These are phyloP conservation scores for Debaryomyces sp. DNA, from an alignment of 1,139 yeast species.

Conservation along the genomic window DNA sequence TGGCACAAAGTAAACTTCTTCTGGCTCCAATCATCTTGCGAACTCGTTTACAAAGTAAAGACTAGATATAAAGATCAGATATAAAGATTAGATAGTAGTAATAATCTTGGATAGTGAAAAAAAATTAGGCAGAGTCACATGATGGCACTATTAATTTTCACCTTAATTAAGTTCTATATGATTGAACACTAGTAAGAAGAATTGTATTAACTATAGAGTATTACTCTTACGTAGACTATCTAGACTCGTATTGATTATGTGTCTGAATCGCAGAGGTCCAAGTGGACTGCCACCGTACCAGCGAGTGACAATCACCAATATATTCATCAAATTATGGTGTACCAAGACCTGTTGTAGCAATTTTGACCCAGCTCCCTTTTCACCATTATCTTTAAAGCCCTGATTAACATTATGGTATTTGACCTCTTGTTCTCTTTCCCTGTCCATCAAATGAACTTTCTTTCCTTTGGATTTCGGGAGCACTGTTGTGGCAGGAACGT, in stretches of 20 bases:
- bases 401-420: conserved; percentile 39
- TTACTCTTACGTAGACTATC: conserved; percentile 36
- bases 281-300: conserved; percentile 76
- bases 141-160: background rate
- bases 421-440: conserved; percentile 9
- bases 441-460: background rate
- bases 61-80: background rate
- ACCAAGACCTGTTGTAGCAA: conserved; percentile 53
- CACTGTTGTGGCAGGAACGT: background rate
- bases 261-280: conserved; percentile 66
- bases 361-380: conserved; percentile 63
- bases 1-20: conserved; percentile 1
- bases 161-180: background rate
- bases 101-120: background rate
- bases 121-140: conserved; percentile 4
- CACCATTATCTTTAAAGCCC: conserved; percentile 66
- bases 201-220: background rate
- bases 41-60: background rate
- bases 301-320: conserved; percentile 63
- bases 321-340: conserved; percentile 48
- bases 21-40: conserved; percentile 1
- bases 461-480: background rate
- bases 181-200: background rate
- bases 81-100: background rate
- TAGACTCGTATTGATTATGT: conserved; percentile 55